These are phyloP conservation scores for Amylocarpus encephaloides DNA, from an alignment of 2,329 filamentous ascomycete genomes.

Conservation along the genomic window DNA sequence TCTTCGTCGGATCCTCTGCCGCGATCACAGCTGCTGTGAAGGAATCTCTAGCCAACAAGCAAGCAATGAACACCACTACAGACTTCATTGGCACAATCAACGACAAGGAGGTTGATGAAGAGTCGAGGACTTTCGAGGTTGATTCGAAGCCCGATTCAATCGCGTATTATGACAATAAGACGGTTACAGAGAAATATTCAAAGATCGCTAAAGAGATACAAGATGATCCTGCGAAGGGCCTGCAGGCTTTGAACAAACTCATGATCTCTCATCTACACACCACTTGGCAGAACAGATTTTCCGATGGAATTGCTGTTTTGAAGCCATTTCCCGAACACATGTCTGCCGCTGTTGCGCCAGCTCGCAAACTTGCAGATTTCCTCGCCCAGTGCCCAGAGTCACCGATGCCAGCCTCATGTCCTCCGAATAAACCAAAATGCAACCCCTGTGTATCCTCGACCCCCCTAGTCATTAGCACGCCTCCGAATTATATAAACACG, in stretches of 20 bases:
- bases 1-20: conserved; percentile 65
- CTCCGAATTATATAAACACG: conserved; percentile 63
- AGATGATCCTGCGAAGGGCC: conserved; percentile 51
- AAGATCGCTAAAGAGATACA: conserved; percentile 57
- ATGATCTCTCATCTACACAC: conserved; percentile 81
- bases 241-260: conserved; percentile 62
- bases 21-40: conserved; percentile 59
- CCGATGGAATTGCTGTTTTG: conserved; percentile 70
- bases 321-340: conserved; percentile 75
- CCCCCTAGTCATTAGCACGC: conserved; percentile 60
- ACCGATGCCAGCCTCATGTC: conserved; percentile 71
- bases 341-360: conserved; percentile 63
- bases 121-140: conserved; percentile 47
- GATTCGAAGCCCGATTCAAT: conserved; percentile 62
- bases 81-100: conserved; percentile 57
- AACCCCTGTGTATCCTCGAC: conserved; percentile 62
- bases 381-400: conserved; percentile 69
- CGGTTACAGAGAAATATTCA: conserved; percentile 60
- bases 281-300: conserved; percentile 76
- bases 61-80: conserved; percentile 47
- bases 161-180: conserved; percentile 67
- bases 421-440: conserved; percentile 72
- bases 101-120: conserved; percentile 32
- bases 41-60: conserved; percentile 48
- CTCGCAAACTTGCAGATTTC: conserved; percentile 65